Evolutionary conservation across 2,329 filamentous ascomycete species (phyloP), one percentile per base, ranked within the genome.

Genomic region (Aspergillus ochraceoroseus): DNA sequence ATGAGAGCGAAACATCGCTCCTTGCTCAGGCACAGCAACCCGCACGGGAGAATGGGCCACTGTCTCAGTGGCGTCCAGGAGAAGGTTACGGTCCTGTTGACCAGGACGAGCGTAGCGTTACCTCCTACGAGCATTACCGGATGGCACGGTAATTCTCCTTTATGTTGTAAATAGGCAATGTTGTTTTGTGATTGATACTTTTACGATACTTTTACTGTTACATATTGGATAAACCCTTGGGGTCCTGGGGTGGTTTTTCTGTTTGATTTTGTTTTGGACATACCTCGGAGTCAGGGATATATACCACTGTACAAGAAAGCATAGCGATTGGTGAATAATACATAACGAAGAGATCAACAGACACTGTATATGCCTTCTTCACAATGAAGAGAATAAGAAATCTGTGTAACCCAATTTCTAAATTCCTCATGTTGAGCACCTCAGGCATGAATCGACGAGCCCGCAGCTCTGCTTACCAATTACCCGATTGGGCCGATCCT

Each of bases 1-100:
- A 68, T 41, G 67, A 70, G 44, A 68, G 65, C 28, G 65, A 67
- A 36, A 59, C 59, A 1, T 51, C 55, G 18, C 52, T 70, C 6
- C 51, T 70, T 12, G 57, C 46, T 18, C 56, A 66, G 38, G 62
- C 62, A 2, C 65, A 69, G 38, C 49, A 37, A 4, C 61, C 61
- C 0, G 59, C 43, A 17, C 20, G 26, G 8, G 53, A 49, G 15
- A 47, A 27, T 4, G 49, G 44, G 32, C 43, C 41, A 13, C 48
- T 58, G 5, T 36, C 65, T 4, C 57, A 61, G 36, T 56, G 59
- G 33, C 67, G 65, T 64, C 59, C 56, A 13, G 48, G 56, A 2
- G 50, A 56, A 25, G 62, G 63, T 5, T 66, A 66, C 38, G 63
- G 63, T 4, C 63, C 62, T 48, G 53, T 66, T 12, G 54, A 55